A percentile compares a stretch with the other conserved stretches of the same genome.
Conservation (phyloP, 805 yeast species). For the Candida berthetii region DNA sequence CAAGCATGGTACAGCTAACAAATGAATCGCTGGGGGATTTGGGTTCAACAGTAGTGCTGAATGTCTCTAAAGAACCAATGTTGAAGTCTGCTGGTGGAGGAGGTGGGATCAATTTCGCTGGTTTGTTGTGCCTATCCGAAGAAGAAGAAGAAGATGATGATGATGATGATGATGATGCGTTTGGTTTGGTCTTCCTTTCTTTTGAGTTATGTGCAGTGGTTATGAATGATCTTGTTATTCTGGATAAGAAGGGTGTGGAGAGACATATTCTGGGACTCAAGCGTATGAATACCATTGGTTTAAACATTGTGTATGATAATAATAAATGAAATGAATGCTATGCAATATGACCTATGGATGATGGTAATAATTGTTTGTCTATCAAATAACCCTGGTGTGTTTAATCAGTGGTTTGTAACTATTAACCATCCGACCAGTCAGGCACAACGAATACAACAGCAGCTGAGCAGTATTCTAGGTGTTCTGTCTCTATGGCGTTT, state of each 20-base stretch:
- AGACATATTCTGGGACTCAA: neutral
- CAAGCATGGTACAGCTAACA: slow-evolving; percentile 77
- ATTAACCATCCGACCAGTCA: no score
- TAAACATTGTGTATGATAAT: neutral
- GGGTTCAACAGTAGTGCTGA: slow-evolving; percentile 23
- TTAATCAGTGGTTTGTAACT: no score
- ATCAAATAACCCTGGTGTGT: no score
- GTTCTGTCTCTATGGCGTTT: no score
- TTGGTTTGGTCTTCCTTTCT: no score
- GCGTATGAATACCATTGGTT: neutral
- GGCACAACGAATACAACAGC: no score
- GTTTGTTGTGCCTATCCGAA: neutral
- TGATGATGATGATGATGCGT: no score
- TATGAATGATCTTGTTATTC: neutral
- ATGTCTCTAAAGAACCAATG: slow-evolving; percentile 1
- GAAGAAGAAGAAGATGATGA: no score
- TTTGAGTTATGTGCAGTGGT: neutral
- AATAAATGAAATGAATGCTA: no score
- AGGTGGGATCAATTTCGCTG: neutral
- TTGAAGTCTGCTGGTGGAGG: neutral
- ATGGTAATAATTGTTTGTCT: no score
- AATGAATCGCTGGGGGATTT: slow-evolving; percentile 38
- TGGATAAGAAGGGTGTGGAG: neutral
- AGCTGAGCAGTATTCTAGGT: no score
- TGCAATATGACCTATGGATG: no score